phyloP scores from a whole-genome alignment of 768 basidiomycete genomes.

The Tylopilus intermedius region DNA sequence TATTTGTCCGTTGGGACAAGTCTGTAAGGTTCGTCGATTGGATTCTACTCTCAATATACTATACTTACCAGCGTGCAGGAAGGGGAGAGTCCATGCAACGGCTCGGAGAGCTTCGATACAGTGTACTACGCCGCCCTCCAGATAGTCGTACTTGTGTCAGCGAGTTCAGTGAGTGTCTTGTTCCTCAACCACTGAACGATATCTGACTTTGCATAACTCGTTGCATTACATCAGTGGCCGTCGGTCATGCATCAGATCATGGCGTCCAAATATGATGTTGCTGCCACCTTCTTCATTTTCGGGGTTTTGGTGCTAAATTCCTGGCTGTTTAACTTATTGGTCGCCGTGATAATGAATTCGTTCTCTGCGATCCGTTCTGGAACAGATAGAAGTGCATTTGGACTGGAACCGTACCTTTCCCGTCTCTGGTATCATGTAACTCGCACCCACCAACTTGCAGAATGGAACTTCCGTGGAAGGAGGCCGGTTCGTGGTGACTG shows the following conservation, averaged over 20 bases:
- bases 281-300: constrained; percentile 80
- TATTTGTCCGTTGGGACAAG: constrained; percentile 81
- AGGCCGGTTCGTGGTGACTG: constrained; percentile 49
- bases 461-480: constrained; percentile 42
- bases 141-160: constrained; percentile 76
- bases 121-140: constrained; percentile 79
- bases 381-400: constrained; percentile 89
- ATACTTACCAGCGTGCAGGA: constrained; percentile 39
- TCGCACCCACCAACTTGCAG: constrained; percentile 21
- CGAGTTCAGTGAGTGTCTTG: constrained; percentile 57
- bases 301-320: constrained; percentile 86
- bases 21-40: constrained; percentile 55
- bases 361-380: constrained; percentile 83
- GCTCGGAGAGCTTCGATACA: constrained; percentile 84
- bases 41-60: background rate
- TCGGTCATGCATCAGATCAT: constrained; percentile 83
- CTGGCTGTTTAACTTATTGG: constrained; percentile 89
- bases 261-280: constrained; percentile 83
- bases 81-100: constrained; percentile 55
- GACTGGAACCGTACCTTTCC: constrained; percentile 44
- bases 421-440: background rate
- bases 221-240: constrained; percentile 51
- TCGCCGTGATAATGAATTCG: constrained; percentile 92
- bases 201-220: background rate
- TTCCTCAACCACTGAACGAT: background rate